Base-by-base conservation (phyloP, 805 yeast genomes). In the Wickerhamiella nectarea region DNA sequence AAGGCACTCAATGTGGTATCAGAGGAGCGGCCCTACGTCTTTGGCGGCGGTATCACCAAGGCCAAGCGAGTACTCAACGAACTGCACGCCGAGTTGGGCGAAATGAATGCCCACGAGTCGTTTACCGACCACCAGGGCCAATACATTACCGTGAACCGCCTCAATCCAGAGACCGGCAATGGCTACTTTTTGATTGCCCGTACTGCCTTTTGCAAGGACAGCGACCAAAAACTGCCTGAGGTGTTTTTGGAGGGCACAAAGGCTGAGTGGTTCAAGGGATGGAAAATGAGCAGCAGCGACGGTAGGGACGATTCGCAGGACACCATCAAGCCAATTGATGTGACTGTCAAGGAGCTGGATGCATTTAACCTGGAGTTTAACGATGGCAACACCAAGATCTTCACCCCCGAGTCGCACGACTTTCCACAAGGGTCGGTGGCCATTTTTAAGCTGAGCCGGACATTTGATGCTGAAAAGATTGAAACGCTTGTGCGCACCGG, bases 341-440 rank as follows among this genome's bases (percentile, higher is more conserved):
- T 80, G 1, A 63, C 72, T 49, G 63, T 85, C 2, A 67, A 61
- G 5, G 72, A 70, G 20, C 58, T 87, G 2, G 63, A 67, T 2
- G 62, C 69, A 1, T 76, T 86, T 7, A 48, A 51, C 0, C 61
- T 80, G 28, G 67, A 64, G 4, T 65, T 56, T 41, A 66, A 72
- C 46, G 69, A 64, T 4, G 56, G 48, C 1, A 69, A 70, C 29
- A 65, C 87, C 3, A 64, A 67, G 4, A 75, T 91, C 43, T 24
- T 24, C 20, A 34, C 50, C 26, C 47, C 49, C 12, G 12, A 28
- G 14, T 14, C 38, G 5, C 72, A 66, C 0, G 48, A 67, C 38
- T 87, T 89, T 63, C 86, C 89, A 3, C 89, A 82, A 42, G 98
- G 98, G 3, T 80, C 95, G 1, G 84, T 91, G 52, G 84, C 94